Evolutionary conservation across 2,329 filamentous ascomycete species (phyloP).

Genomic region (Sporothrix curviconia): DNA sequence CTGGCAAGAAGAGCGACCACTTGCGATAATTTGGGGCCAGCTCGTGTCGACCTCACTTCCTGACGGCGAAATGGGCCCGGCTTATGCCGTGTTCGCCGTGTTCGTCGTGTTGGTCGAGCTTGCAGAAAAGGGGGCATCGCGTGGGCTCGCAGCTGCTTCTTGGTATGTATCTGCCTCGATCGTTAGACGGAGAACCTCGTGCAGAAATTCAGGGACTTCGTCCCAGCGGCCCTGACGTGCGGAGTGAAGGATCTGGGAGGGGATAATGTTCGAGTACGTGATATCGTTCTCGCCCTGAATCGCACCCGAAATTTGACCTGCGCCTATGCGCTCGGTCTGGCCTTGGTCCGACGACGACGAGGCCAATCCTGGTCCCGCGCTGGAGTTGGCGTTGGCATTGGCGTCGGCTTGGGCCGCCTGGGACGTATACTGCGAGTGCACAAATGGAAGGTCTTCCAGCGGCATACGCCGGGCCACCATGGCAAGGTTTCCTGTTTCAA

Average conservation of each 20-base stretch:
- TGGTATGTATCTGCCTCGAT: conserved; percentile 33
- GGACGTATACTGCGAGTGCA: conserved; percentile 5
- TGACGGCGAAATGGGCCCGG: too few relatives aligned
- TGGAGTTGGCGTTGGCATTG: not conserved
- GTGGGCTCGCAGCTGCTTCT: not conserved
- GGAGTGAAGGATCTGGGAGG: conserved; percentile 46
- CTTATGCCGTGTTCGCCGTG: too few relatives aligned
- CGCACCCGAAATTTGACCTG: too few relatives aligned
- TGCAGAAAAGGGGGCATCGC: not conserved
- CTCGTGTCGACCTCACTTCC: too few relatives aligned
- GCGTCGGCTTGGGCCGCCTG: not conserved
- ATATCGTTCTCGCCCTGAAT: not conserved
- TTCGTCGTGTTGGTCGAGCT: too few relatives aligned
- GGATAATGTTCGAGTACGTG: conserved; percentile 31
- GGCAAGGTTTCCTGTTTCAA: conserved; percentile 54
- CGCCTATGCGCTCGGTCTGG: too few relatives aligned
- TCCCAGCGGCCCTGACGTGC: conserved; percentile 53
- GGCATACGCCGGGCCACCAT: conserved; percentile 40
- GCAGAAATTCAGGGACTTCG: conserved; percentile 51
- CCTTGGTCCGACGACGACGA: too few relatives aligned
- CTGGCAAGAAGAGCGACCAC: too few relatives aligned
- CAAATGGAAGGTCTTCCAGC: conserved; percentile 29
- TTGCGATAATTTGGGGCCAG: too few relatives aligned
- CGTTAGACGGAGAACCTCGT: conserved; percentile 43
- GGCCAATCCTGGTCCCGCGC: too few relatives aligned